Base-by-base conservation (phyloP, 1,284 basidiomycete genomes). In the Moniliophthora roreri region DNA sequence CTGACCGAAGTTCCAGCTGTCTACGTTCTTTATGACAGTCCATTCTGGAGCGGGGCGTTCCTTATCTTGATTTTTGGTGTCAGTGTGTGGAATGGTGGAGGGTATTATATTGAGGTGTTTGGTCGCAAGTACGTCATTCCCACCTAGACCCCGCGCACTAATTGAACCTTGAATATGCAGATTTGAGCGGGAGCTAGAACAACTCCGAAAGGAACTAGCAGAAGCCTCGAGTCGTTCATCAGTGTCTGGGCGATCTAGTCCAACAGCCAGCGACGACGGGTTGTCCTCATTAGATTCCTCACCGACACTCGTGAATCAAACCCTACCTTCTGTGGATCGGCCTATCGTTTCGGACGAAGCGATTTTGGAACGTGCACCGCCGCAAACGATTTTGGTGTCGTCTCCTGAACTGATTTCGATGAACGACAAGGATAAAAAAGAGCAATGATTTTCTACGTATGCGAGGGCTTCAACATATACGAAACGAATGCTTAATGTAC, bases 71-170 rank as follows among this genome's bases (percentile, higher is more conserved):
- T 95, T 44, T 91, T 96, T 63, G 74, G 80, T 28, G 90, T 93
- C 40, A 88, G 86, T 57, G 89, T 89, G 1, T 93, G 91, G 91
- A 93, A 93, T 62, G 91, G 83, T 49, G 91, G 80, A 56, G 89
- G 83, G 8, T 93, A 84, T 76, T 96, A 96, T 68, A 94, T 97
- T 56, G 95, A 98, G 67, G 93, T 96, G 28, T 96, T 95, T 66
- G 93, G 93, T 35, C 83, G 93, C 70, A 95, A 95, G 92, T 93
- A 59, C 60, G 89, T 81, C 34, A 51, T 45, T 45, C n/a, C 16
- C 10, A 20, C 53, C 18, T 58, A 24, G 32, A 37, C 24, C 38
- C 53, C 39, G 51, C 54, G 21, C 61, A 23, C 50, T 50, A 35
- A 36, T 10, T 50, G 46, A 52, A 15, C 39, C 23, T 8, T 28